phyloP scores from a whole-genome alignment of 2,329 filamentous ascomycete species.

The Colletotrichum destructivum region DNA sequence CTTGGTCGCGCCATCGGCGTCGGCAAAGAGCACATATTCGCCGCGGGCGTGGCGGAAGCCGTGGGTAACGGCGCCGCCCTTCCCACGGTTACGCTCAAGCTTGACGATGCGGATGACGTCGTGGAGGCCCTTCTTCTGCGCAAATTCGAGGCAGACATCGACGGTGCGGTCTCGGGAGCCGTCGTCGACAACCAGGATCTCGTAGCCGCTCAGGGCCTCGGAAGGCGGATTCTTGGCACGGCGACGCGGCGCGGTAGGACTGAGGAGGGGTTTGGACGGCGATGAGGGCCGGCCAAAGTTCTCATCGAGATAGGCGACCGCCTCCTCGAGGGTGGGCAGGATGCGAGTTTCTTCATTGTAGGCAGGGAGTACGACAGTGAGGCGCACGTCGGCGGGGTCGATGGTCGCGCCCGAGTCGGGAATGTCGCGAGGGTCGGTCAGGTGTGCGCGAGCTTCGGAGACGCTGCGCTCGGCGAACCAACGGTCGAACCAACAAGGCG shows the following conservation, averaged over 20 bases:
- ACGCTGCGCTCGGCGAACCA: constrained; percentile 75
- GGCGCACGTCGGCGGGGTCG: constrained; percentile 83
- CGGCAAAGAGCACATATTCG: constrained; percentile 91
- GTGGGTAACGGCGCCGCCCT: constrained; percentile 95
- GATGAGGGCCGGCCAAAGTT: constrained; percentile 74
- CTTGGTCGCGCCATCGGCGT: constrained; percentile 92
- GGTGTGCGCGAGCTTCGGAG: constrained; percentile 56
- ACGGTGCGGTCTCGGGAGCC: constrained; percentile 88
- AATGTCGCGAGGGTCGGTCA: constrained; percentile 53
- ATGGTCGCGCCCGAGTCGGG: constrained; percentile 70
- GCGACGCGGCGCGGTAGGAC: constrained; percentile 46
- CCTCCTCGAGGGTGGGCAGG: constrained; percentile 88
- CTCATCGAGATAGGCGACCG: constrained; percentile 86
- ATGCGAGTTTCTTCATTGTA: constrained; percentile 94
- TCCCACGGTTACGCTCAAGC: constrained; percentile 88
- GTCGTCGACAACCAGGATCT: constrained; percentile 93
- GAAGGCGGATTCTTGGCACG: constrained; percentile 54
- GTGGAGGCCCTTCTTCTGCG: constrained; percentile 79
- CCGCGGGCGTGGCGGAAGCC: constrained; percentile 94
- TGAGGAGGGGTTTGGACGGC: constrained; percentile 31
- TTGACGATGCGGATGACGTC: constrained; percentile 86
- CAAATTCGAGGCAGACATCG: constrained; percentile 84
- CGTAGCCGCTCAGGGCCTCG: constrained; percentile 76
- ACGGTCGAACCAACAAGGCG: constrained; percentile 92
- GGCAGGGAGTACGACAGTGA: constrained; percentile 93